Conservation (phyloP, 1,284 basidiomycete genomes). For the Pulchroboletus neoregius region DNA sequence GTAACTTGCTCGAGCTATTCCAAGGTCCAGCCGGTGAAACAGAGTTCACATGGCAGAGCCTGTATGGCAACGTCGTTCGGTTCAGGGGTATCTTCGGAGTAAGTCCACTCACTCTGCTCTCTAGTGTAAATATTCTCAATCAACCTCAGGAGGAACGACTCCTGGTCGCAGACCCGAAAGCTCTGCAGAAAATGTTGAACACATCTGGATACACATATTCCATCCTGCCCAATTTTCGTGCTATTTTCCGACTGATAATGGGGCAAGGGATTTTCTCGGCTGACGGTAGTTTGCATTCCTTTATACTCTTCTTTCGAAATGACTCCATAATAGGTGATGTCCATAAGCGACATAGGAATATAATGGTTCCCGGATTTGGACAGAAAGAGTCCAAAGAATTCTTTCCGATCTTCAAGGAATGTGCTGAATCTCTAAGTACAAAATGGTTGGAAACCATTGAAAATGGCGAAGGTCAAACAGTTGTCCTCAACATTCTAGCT, state of each 20-base stretch:
- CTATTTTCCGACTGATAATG: conserved; percentile 29
- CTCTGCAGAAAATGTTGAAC: conserved; percentile 42
- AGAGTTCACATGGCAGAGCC: conserved; percentile 33
- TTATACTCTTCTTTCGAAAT: background rate
- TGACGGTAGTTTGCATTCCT: conserved; percentile 33
- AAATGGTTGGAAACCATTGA: conserved; percentile 46
- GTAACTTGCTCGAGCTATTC: conserved; percentile 27
- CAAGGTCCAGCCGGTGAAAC: conserved; percentile 27
- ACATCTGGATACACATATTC: conserved; percentile 38
- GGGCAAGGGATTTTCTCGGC: conserved; percentile 40
- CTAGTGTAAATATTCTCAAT: background rate
- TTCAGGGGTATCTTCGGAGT: conserved; percentile 30
- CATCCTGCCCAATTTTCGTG: conserved; percentile 33
- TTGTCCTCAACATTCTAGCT: conserved; percentile 39
- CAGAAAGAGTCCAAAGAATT: conserved; percentile 37
- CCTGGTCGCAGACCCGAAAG: conserved; percentile 39
- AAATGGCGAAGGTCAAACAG: conserved; percentile 27
- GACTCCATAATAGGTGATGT: background rate
- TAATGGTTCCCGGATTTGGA: conserved; percentile 44
- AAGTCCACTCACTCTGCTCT: background rate
- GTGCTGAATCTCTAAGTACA: conserved; percentile 21
- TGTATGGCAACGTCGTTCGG: conserved; percentile 31
- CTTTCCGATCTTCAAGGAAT: conserved; percentile 34
- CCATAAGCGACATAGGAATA: conserved; percentile 43
- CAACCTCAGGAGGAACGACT: conserved; percentile 24